Conservation (phyloP, 1,284 basidiomycete genomes). For the Ustilago shanxiensis region DNA sequence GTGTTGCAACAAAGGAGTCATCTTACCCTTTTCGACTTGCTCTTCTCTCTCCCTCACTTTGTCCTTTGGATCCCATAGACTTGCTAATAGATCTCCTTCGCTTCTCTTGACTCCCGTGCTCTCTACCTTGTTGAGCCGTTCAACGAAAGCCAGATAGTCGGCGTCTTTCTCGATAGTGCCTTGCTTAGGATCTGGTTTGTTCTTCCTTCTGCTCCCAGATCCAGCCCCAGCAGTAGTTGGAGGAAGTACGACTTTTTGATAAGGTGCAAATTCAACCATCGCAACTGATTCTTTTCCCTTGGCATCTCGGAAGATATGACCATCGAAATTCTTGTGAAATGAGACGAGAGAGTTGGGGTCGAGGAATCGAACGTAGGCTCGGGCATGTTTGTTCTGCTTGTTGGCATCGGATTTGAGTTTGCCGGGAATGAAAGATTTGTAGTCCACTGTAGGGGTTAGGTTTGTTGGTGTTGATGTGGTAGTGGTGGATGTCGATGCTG, state of each 20-base stretch:
- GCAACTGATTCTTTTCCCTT: slow-evolving; percentile 87
- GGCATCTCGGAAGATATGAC: slow-evolving; percentile 91
- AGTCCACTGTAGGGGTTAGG: slow-evolving; percentile 49
- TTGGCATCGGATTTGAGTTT: slow-evolving; percentile 55
- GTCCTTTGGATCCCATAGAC: slow-evolving; percentile 21
- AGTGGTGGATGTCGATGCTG: slow-evolving; percentile 12
- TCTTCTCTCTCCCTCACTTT: slow-evolving; percentile 30
- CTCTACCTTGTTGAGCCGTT: slow-evolving; percentile 29
- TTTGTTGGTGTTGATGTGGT: not conserved
- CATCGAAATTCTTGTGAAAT: slow-evolving; percentile 89
- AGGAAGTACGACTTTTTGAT: slow-evolving; percentile 78
- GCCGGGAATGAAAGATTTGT: slow-evolving; percentile 53
- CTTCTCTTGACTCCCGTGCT: slow-evolving; percentile 34
- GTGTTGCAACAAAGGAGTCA: slow-evolving; percentile 61
- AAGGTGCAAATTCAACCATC: slow-evolving; percentile 92
- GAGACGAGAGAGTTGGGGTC: slow-evolving; percentile 78
- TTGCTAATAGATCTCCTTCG: slow-evolving; percentile 54
- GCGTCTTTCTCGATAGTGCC: slow-evolving; percentile 79
- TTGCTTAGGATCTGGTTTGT: slow-evolving; percentile 78
- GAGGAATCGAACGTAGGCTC: slow-evolving; percentile 93
- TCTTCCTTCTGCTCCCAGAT: slow-evolving; percentile 71
- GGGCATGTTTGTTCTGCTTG: slow-evolving; percentile 73
- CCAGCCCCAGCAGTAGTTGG: not conserved
- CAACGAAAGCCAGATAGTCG: slow-evolving; percentile 48
- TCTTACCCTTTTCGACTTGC: slow-evolving; percentile 27